Evolutionary conservation across 1,139 yeast species (phyloP), one percentile per base, ranked within the genome.

Genomic region (Geotrichum klebahnii): DNA sequence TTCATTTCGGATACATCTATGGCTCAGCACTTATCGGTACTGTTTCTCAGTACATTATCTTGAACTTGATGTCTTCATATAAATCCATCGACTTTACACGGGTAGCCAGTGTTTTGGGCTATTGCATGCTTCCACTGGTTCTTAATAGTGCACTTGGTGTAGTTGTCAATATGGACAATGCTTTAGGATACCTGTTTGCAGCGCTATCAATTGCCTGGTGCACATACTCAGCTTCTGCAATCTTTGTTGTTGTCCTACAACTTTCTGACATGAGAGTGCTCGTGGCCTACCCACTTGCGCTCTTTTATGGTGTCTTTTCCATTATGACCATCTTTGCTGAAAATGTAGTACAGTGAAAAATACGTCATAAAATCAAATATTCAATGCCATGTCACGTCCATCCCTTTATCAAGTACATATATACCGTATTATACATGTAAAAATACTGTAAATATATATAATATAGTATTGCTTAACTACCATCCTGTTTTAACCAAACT

Each of bases 11-110:
- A 2, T 94, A 94, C 67, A 87, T 92, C 50, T 92, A 92, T 63
- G 98, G 98, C 24, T 95, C 92, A 41, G 98, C 97, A 0, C 71
- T 94, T 46, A 82, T 90, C 59, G 99, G 99, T 12, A 85, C 95
- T 1, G 64, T 88, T 16, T 81, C 95, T 37, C 78, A 89, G 59
- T 97, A 90, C 67, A 79, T 79, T 58, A 74, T 94, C 54, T 83
- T 94, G 66, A 88, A 85, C 66, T 74, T 89, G 57, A 92, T 92
- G 99, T 81, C 90, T 20, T 73, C 72, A 38, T 61, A 59, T 8
- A 61, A 63, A 36, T 57, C 78, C 48, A 77, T 86, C 51, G 94
- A 84, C 58, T 74, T 87, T 60, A 70, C 79, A 34, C 76, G 90
- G 56, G 84, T 95, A 0, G 95, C 97, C 8, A 85, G 95, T 5